phyloP scores from a whole-genome alignment of 495 filamentous ascomycete species.

The Oleoguttula mirabilis region DNA sequence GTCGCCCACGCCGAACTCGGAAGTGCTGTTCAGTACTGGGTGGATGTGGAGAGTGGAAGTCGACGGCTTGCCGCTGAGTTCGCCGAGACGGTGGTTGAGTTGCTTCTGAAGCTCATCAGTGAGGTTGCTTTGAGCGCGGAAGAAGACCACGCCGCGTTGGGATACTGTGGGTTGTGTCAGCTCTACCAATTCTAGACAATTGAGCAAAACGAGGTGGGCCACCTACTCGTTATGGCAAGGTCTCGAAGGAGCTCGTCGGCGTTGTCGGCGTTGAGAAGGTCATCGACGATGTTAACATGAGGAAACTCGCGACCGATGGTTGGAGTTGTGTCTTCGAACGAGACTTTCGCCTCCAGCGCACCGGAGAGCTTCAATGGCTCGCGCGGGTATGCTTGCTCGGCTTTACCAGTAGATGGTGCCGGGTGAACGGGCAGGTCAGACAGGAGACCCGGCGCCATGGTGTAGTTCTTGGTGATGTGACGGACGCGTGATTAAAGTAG shows the following conservation, averaged over 20 bases:
- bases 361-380: conserved; percentile 25
- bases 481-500: too few relatives aligned
- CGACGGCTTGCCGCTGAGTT: conserved; percentile 41
- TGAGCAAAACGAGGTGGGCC: too few relatives aligned
- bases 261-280: conserved; percentile 39
- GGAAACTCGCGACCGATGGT: conserved; percentile 58
- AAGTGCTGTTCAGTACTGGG: conserved; percentile 50
- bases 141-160: conserved; percentile 69
- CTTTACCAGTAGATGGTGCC: too few relatives aligned
- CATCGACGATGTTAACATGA: conserved; percentile 35
- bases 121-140: conserved; percentile 56
- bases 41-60: conserved; percentile 52
- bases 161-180: conserved; percentile 74
- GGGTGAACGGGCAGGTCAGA: too few relatives aligned
- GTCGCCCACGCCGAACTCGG: conserved; percentile 39
- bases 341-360: conserved; percentile 44
- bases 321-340: conserved; percentile 53
- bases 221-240: conserved; percentile 52
- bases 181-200: too few relatives aligned
- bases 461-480: too few relatives aligned
- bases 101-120: conserved; percentile 58
- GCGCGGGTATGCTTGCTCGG: not conserved
- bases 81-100: conserved; percentile 52
- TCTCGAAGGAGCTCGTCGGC: conserved; percentile 56
- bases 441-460: too few relatives aligned